These are phyloP conservation scores for Leccinellum rugosiceps DNA, from an alignment of 768 basidiomycete genomes.

Conservation along the genomic window DNA sequence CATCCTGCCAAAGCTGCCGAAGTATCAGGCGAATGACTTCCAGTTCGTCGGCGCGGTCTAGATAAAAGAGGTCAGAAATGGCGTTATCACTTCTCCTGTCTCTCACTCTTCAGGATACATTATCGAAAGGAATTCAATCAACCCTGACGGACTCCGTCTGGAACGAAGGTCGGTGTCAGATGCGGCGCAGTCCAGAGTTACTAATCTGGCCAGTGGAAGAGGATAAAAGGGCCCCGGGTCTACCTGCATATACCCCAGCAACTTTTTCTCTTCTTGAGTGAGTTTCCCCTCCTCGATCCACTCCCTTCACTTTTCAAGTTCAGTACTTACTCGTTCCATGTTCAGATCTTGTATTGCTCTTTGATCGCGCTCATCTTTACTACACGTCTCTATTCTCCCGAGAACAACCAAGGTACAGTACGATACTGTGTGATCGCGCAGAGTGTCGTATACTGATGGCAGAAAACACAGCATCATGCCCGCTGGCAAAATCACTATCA, in stretches of 20 bases:
- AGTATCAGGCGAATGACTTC: no score
- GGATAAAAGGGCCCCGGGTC: neutral
- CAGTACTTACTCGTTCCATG: neutral
- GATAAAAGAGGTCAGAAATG: no score
- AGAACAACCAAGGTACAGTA: neutral
- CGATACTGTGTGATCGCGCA: neutral
- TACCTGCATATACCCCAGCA: neutral
- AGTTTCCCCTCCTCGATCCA: neutral
- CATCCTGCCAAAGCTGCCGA: no score
- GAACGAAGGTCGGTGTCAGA: neutral
- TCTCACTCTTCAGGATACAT: neutral
- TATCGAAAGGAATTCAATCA: neutral
- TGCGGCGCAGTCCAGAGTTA: neutral
- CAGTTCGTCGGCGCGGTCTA: no score
- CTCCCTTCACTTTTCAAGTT: neutral
- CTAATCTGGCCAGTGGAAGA: neutral
- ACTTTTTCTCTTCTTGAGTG: neutral
- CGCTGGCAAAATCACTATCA: no score
- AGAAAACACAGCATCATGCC: no score
- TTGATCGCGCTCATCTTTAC: neutral
- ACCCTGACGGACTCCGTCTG: neutral
- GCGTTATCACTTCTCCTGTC: no score
- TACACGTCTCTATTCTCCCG: neutral
- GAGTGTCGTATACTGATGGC: neutral
- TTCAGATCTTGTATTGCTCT: neutral